Evolutionary conservation across 1,284 basidiomycete genomes (phyloP), one percentile per base, ranked within the genome.

Genomic region (Sporisorium iseilematis-ciliati): DNA sequence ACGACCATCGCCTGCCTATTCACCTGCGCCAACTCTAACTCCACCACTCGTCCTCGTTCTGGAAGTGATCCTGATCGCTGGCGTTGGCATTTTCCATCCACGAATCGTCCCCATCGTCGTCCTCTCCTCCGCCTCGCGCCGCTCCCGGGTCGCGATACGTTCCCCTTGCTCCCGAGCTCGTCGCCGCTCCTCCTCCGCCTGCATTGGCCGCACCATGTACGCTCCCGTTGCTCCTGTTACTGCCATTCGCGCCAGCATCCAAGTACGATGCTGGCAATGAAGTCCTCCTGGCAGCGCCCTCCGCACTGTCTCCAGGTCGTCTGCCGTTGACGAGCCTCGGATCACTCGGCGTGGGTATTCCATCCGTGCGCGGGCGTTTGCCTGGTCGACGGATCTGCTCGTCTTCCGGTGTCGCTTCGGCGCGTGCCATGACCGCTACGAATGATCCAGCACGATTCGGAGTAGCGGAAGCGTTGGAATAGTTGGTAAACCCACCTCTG

Each of bases 21-120:
- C n/a, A n/a, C n/a, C n/a, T 16, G 3, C 6, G 12, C 26, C 7
- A 7, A 42, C 18, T n/a, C n/a, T 52, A 60, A 11, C 54, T 45
- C 73, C 73, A 75, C 73, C 73, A 75, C 3, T 67, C 67, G 11
- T 75, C 73, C 48, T 75, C 73, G 41, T 70, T 61, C 35, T 67
- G 40, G 23, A 67, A 70, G 50, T 56, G 63, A 1, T 75, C 73
- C n/a, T 70, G 64, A 14, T 70, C 72, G 40, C 46, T 60, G 14
- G 52, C 41, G 38, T 65, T 49, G 46, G 59, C 48, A 18, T 55
- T 58, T 43, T 75, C 72, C 54, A 69, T 69, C 66, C 66, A 75
- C 51, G 54, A 64, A 21, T 73, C 61, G 29, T 64, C 66, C 10
- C 65, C 65, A 3, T 53, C 56, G 20, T 56, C 65, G 4, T 56